Base-by-base conservation (phyloP, 768 basidiomycete genomes). In the Boletus eberwhitei region DNA sequence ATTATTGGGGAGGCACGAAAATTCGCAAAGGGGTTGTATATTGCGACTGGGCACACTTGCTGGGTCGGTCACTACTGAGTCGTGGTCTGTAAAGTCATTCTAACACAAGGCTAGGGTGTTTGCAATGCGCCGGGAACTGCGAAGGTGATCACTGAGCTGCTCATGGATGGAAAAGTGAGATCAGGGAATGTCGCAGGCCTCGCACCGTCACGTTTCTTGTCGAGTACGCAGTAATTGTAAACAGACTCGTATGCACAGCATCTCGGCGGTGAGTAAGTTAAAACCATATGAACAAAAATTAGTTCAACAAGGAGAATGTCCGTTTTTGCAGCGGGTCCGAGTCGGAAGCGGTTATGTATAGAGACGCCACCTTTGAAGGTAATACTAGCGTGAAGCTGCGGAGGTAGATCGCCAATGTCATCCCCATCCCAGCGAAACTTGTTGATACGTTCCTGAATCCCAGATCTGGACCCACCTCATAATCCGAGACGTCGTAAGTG, bases 121-220 rank as follows among this genome's bases (percentile, higher is more conserved):
- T 89, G 83, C 67, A 89, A 89, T 66, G 90, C 85, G 4, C 91
- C 93, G 0, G 93, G 90, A 5, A 94, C 91, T 4, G 93, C 86
- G 2, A 82, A 79, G 59, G 83, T 81, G 8, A 67, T 97, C 39
- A 75, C 82, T 14, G 88, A 92, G 67, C 71, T 90, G 17, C 71
- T 93, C 8, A 74, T 93, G 71, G 80, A 86, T 32, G 88, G 88
- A 12, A n/a, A n/a, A n/a, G n/a, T n/a, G n/a, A n/a, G n/a, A n/a
- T n/a, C n/a, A n/a, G n/a, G n/a, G n/a, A n/a, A n/a, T n/a, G n/a
- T n/a, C n/a, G n/a, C n/a, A n/a, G n/a, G n/a, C n/a, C n/a, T n/a
- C n/a, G n/a, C n/a, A n/a, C n/a, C n/a, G n/a, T n/a, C n/a, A n/a
- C n/a, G 58, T 24, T 74, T 74, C 54, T 48, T 76, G 46, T 76